phyloP scores from a whole-genome alignment of 1,284 basidiomycete species.

The Abortiporus biennis region DNA sequence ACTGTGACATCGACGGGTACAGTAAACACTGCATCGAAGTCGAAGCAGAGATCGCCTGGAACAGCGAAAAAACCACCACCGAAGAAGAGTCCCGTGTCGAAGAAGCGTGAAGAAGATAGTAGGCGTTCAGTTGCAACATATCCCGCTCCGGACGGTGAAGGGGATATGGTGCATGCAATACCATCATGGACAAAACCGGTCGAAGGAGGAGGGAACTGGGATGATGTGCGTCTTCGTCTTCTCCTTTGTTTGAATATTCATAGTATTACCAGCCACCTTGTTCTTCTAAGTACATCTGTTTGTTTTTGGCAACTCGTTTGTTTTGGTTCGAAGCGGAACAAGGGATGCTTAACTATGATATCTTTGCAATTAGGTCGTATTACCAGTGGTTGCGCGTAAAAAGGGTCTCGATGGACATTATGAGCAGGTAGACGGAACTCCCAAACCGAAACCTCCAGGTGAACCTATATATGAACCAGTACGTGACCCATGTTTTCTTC shows the following conservation, averaged over 20 bases:
- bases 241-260: not conserved
- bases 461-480: constrained; percentile 42
- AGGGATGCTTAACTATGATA: not conserved
- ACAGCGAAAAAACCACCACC: constrained; percentile 10
- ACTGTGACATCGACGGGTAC: constrained; percentile 35
- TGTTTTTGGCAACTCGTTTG: not conserved
- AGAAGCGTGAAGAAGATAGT: constrained; percentile 22
- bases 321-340: not conserved
- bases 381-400: constrained; percentile 78
- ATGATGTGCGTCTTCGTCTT: constrained; percentile 50
- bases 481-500: constrained; percentile 8
- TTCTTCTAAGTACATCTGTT: not conserved
- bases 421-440: constrained; percentile 56
- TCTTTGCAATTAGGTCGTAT: constrained; percentile 39
- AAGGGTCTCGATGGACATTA: constrained; percentile 69
- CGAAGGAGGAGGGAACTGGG: constrained; percentile 63
- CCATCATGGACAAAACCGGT: constrained; percentile 74
- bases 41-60: constrained; percentile 28
- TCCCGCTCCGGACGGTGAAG: constrained; percentile 47
- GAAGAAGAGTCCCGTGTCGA: constrained; percentile 16
- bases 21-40: no score
- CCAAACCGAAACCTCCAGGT: constrained; percentile 39
- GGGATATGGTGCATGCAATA: constrained; percentile 58
- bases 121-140: constrained; percentile 54
- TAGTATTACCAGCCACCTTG: not conserved